Conservation (phyloP, 176 grass and related monocot genomes). For the Zea luxurians region DNA sequence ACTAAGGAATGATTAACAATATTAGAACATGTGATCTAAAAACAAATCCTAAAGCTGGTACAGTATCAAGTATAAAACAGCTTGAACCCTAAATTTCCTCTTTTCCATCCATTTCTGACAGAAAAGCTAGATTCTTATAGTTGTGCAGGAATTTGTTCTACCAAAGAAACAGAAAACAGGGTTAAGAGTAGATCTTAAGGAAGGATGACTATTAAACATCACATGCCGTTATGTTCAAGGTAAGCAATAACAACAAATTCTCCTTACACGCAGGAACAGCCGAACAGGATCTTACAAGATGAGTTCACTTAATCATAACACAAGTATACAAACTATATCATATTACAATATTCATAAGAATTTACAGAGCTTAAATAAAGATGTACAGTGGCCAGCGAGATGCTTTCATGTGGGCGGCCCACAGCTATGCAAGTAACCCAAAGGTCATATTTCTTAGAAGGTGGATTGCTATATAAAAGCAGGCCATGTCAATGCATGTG, state of each 20-base stretch:
- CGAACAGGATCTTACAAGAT: slow-evolving; percentile 32
- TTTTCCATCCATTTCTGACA: not conserved
- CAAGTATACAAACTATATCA: slow-evolving; percentile 8
- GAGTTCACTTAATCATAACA: slow-evolving; percentile 25
- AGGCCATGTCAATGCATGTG: not conserved
- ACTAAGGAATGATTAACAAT: not conserved
- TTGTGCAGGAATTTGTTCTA: slow-evolving; percentile 15
- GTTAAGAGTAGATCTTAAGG: slow-evolving; percentile 4
- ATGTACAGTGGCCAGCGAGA: slow-evolving; percentile 36
- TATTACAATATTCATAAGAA: slow-evolving; percentile 41
- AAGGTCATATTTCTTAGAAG: slow-evolving; percentile 38
- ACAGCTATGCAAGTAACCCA: slow-evolving; percentile 19
- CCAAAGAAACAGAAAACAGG: slow-evolving; percentile 10
- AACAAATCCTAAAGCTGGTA: not conserved
- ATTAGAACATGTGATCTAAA: slow-evolving; percentile 14
- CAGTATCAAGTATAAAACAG: not conserved
- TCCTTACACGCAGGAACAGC: slow-evolving; percentile 10
- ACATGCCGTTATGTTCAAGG: slow-evolving; percentile 9
- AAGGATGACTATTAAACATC: not conserved
- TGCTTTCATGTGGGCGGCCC: slow-evolving; percentile 33
- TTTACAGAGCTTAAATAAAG: slow-evolving; percentile 38
- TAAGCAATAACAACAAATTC: not conserved
- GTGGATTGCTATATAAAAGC: slow-evolving; percentile 47
- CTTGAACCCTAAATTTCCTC: slow-evolving; percentile 6
- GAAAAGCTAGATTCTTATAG: slow-evolving; percentile 6